A percentile compares a stretch with the other conserved stretches of the same genome.
phyloP scores from a whole-genome alignment of 495 filamentous ascomycete genomes.

The Delitschia confertaspora region DNA sequence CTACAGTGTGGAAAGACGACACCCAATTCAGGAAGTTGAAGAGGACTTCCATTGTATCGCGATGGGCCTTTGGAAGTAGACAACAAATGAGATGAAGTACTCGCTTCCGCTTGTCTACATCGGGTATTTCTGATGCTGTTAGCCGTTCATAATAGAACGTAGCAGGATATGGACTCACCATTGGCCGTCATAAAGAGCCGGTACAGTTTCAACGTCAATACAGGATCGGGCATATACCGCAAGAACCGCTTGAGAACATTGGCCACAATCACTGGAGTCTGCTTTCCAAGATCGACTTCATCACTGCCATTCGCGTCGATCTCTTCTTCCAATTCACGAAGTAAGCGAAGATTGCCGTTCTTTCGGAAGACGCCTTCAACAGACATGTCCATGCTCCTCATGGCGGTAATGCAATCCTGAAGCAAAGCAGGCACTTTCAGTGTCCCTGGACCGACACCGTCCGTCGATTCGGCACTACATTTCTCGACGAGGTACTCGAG shows the following conservation, averaged over 20 bases:
- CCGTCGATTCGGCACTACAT: slow-evolving; percentile 89
- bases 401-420: slow-evolving; percentile 83
- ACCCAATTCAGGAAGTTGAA: slow-evolving; percentile 98
- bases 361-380: slow-evolving; percentile 99
- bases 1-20: slow-evolving; percentile 91
- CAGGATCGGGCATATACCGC: slow-evolving; percentile 84
- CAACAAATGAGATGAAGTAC: slow-evolving; percentile 90
- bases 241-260: slow-evolving; percentile 94
- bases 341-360: slow-evolving; percentile 90
- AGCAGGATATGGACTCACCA: slow-evolving; percentile 44
- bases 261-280: slow-evolving; percentile 86
- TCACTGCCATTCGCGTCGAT: slow-evolving; percentile 77
- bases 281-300: slow-evolving; percentile 69
- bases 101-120: slow-evolving; percentile 71
- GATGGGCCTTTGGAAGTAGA: slow-evolving; percentile 82
- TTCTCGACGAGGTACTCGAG: slow-evolving; percentile 81
- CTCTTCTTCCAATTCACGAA: slow-evolving; percentile 71
- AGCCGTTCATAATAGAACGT: neutral
- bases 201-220: slow-evolving; percentile 93
- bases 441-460: slow-evolving; percentile 86
- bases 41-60: slow-evolving; percentile 89
- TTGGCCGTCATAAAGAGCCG: slow-evolving; percentile 81
- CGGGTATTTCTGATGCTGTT: slow-evolving; percentile 57
- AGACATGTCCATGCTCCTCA: slow-evolving; percentile 98
- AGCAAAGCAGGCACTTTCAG: slow-evolving; percentile 81